A percentile compares a stretch with the other conserved stretches of the same genome.
Conservation (phyloP, 805 yeast genomes). For the Saccharomyces eubayanus region DNA sequence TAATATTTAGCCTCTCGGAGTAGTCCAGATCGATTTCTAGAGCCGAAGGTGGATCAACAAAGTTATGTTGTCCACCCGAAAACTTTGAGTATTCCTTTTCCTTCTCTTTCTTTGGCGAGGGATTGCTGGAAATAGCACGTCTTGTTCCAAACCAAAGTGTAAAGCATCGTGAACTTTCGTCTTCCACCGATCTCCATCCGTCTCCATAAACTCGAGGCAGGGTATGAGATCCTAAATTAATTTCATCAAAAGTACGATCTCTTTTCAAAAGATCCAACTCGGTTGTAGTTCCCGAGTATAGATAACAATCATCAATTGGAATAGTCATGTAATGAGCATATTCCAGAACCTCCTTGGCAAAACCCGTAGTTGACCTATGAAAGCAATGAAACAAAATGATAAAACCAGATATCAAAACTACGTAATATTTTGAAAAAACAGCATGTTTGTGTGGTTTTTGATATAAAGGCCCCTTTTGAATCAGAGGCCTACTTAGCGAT, state of each 20-base stretch:
- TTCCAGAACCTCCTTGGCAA: conserved; percentile 39
- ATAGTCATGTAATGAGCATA: conserved; percentile 49
- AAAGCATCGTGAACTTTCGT: conserved; percentile 65
- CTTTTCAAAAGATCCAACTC: conserved; percentile 45
- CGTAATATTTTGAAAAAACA: conserved; percentile 52
- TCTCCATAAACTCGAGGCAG: conserved; percentile 70
- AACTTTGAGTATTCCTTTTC: background rate
- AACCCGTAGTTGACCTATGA: conserved; percentile 40
- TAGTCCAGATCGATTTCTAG: background rate
- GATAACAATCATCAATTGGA: conserved; percentile 59
- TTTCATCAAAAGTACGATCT: conserved; percentile 38
- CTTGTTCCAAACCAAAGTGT: conserved; percentile 78
- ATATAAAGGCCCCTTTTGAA: conserved; percentile 59
- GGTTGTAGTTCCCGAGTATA: conserved; percentile 63
- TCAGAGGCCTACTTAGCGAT: conserved; percentile 51
- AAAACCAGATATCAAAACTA: conserved; percentile 62
- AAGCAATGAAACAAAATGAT: conserved; percentile 49
- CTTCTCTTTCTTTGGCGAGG: background rate
- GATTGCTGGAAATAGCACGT: conserved; percentile 33
- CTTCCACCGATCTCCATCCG: conserved; percentile 80
- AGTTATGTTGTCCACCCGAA: background rate
- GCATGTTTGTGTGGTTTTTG: conserved; percentile 64
- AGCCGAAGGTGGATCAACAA: background rate
- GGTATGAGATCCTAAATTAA: conserved; percentile 46
- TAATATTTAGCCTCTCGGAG: conserved; percentile 1